A percentile compares a stretch with the other conserved stretches of the same genome.
phyloP scores from a whole-genome alignment of 768 basidiomycete species.

The Hericium rajendrae region DNA sequence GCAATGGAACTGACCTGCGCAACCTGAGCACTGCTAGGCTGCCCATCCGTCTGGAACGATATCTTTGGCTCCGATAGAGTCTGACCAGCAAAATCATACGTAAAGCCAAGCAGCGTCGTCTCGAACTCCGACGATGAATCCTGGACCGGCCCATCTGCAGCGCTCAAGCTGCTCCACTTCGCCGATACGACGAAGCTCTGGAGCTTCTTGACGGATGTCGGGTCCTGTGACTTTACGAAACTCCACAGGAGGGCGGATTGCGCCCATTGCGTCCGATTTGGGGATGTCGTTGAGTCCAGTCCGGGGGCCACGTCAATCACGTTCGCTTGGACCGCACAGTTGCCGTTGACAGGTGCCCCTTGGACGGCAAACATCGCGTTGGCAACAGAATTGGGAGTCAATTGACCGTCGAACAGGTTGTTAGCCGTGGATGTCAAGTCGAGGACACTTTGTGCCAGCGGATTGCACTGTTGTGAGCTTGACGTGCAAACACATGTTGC shows the following conservation, averaged over 20 bases:
- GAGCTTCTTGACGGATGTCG: conserved; percentile 26
- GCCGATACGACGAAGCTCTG: conserved; percentile 38
- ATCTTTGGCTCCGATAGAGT: conserved; percentile 33
- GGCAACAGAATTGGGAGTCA: conserved; percentile 35
- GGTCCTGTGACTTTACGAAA: conserved; percentile 41
- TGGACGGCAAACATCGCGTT: conserved; percentile 41
- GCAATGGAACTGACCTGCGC: conserved; percentile 30
- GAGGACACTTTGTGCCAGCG: conserved; percentile 43
- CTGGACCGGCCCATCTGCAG: conserved; percentile 32
- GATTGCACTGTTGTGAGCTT: conserved; percentile 33
- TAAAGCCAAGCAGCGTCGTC: conserved; percentile 38
- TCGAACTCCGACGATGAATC: conserved; percentile 26
- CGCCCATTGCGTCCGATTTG: conserved; percentile 49
- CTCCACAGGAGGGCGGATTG: conserved; percentile 54
- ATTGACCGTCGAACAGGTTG: conserved; percentile 34
- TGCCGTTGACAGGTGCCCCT: conserved; percentile 30
- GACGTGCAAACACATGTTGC: conserved; percentile 54
- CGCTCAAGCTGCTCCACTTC: conserved; percentile 35
- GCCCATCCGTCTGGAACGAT: conserved; percentile 36
- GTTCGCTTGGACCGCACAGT: conserved; percentile 44
- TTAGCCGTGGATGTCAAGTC: conserved; percentile 42
- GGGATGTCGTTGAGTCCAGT: conserved; percentile 28
- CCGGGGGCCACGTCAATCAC: conserved; percentile 45
- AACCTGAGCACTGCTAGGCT: conserved; percentile 37
- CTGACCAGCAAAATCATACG: conserved; percentile 52